Percentiles rank a stretch among this genome's conserved stretches.
phyloP scores from a whole-genome alignment of 1,284 basidiomycete species.

The Moesziomyces globuligerus region DNA sequence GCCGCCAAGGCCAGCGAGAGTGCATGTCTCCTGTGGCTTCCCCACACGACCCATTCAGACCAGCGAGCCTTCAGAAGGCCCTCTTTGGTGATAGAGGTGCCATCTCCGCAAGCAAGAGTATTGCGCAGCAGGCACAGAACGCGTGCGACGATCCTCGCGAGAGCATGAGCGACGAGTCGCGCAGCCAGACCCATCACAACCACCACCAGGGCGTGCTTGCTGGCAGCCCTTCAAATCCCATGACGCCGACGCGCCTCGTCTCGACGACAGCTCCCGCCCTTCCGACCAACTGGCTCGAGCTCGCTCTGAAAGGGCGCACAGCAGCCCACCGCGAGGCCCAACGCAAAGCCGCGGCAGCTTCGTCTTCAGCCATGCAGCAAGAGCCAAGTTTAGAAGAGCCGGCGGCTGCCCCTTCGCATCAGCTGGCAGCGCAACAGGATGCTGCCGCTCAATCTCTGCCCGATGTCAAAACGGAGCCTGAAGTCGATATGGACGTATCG shows the following conservation, averaged over 20 bases:
- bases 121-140: background rate
- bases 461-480: slow-evolving; percentile 11
- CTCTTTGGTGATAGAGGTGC: background rate
- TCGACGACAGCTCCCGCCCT: slow-evolving; percentile 23
- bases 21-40: background rate
- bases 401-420: background rate
- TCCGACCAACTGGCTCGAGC: slow-evolving; percentile 31
- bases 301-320: slow-evolving; percentile 28
- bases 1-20: background rate
- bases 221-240: slow-evolving; percentile 16
- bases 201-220: slow-evolving; percentile 12
- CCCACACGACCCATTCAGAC: background rate
- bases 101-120: background rate
- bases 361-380: slow-evolving; percentile 2
- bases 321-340: slow-evolving; percentile 27
- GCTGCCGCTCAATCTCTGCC: background rate
- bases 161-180: background rate
- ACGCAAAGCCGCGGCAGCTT: slow-evolving; percentile 19
- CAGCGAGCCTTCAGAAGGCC: background rate
- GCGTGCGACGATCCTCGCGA: too few species aligned
- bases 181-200: slow-evolving; percentile 1
- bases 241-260: slow-evolving; percentile 34
- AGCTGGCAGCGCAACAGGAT: background rate
- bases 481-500: background rate
- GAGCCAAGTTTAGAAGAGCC: background rate